Base-by-base conservation (phyloP, 2,329 filamentous ascomycete species). In the Mycogone perniciosa region DNA sequence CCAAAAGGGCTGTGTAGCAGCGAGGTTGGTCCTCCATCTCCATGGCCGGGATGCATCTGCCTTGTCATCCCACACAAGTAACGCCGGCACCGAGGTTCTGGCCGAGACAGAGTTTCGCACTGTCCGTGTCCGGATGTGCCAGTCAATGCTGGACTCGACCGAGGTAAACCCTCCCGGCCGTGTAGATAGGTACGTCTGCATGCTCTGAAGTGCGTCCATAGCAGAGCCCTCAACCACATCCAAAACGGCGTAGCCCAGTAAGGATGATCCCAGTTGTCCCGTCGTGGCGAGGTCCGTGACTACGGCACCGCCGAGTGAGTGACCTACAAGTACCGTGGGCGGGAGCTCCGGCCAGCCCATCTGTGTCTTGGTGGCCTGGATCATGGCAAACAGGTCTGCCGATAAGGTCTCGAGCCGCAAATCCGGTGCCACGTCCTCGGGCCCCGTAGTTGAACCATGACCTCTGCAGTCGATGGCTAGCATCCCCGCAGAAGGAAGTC, bases 171-270 rank as follows among this genome's bases (percentile, higher is more conserved):
- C 81, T 7, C 76, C 74, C 0, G 93, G 93, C 26, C 93, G 80
- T 4, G 85, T 90, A 1, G 87, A 84, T 20, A 99, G 78, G 67
- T 96, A 96, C 3, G 85, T 86, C 58, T 93, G 86, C 93, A 99
- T 99, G 67, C 87, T 91, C 67, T 90, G 84, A 48, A 99, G 76
- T 3, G 93, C 92, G 66, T 97, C 93, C 68, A 99, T 92, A 33
- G 93, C 93, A 0, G 89, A 95, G 8, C 93, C 88, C 69, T 99
- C 93, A 30, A 99, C 93, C 4, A 99, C 89, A 68, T 99, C 93
- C 11, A 99, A 75, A 6, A 97, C 91, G 4, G 84, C 88, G 68
- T 92, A 96, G 20, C 89, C 93, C 11, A 97, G 74, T 1, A 97
- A 67, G 29, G 83, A 78, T 35, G 71, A 67, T 1, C 86, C 88